Percentiles rank a stretch among this genome's conserved stretches.
Evolutionary conservation across 768 basidiomycete species (phyloP).

Genomic region (Boletus insuetus): DNA sequence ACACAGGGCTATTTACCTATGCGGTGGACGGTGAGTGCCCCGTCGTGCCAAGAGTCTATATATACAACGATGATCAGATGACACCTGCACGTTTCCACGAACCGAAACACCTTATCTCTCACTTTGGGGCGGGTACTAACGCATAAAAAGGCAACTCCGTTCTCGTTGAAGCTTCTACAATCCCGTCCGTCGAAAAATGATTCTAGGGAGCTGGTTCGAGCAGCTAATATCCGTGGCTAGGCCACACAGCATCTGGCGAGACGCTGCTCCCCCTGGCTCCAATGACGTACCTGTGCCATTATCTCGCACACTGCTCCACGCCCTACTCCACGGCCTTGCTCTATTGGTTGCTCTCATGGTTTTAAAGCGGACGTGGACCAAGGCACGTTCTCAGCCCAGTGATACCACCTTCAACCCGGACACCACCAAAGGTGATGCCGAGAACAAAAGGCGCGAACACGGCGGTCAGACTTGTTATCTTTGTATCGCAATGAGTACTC

Average conservation of each 20-base stretch:
- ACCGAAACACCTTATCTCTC: not conserved
- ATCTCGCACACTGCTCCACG: slow-evolving; percentile 14
- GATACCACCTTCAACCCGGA: not conserved
- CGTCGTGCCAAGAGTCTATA: too few relatives aligned
- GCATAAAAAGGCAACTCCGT: not conserved
- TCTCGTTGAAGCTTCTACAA: not conserved
- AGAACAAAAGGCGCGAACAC: slow-evolving; percentile 22
- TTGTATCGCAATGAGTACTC: not conserved
- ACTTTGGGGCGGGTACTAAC: not conserved
- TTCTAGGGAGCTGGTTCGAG: slow-evolving; percentile 3
- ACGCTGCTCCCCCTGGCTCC: slow-evolving; percentile 11
- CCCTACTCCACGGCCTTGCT: slow-evolving; percentile 13
- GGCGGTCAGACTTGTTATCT: slow-evolving; percentile 17
- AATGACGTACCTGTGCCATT: slow-evolving; percentile 20
- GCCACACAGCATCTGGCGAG: not conserved
- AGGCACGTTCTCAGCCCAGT: not conserved
- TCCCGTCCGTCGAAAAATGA: slow-evolving; percentile 2
- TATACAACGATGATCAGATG: not conserved
- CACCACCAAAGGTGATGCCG: slow-evolving; percentile 1
- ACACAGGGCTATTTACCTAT: too few relatives aligned
- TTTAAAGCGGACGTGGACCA: slow-evolving; percentile 15
- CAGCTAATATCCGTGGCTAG: slow-evolving; percentile 9
- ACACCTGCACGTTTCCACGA: not conserved
- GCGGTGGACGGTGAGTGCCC: too few relatives aligned
- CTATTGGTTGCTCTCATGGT: slow-evolving; percentile 3